Percentiles rank a stretch among this genome's conserved stretches.
Conservation (phyloP, 352 stramenopile genomes). For the Globisporangium irregulare region DNA sequence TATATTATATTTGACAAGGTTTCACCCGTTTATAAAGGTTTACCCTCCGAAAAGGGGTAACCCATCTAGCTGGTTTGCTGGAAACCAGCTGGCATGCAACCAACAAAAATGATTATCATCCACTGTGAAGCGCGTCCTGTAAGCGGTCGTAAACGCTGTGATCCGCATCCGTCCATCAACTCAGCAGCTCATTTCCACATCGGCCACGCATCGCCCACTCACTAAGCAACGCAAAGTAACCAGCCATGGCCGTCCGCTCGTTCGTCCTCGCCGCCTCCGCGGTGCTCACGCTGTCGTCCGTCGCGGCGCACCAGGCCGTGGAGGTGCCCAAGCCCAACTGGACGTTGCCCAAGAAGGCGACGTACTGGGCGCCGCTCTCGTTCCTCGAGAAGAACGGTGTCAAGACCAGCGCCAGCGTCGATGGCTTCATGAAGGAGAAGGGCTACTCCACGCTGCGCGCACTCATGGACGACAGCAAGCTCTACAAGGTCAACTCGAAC, state of each 20-base stretch:
- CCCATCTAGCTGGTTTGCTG: not conserved
- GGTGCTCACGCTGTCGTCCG: not conserved
- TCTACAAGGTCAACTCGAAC: slow-evolving; percentile 21
- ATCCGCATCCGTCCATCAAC: not conserved
- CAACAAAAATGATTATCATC: not conserved
- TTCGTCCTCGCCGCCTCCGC: not conserved
- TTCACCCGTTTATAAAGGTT: not conserved
- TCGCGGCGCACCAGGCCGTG: slow-evolving; percentile 15
- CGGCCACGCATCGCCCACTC: not conserved
- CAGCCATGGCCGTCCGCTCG: not conserved
- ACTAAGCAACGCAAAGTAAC: not conserved
- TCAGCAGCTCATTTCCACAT: not conserved
- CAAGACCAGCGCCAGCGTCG: slow-evolving; percentile 17
- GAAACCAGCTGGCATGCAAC: not conserved
- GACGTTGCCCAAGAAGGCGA: slow-evolving; percentile 18
- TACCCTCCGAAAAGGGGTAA: not conserved
- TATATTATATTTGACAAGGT: not conserved
- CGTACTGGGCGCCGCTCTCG: slow-evolving; percentile 23
- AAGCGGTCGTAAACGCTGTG: not conserved
- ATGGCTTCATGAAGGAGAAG: slow-evolving; percentile 19
- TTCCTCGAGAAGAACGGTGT: slow-evolving; percentile 31
- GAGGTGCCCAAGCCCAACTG: slow-evolving; percentile 18
- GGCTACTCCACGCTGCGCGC: slow-evolving; percentile 19
- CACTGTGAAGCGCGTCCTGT: not conserved
- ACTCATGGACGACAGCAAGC: slow-evolving; percentile 21